Evolutionary conservation across 257 asterid genomes (phyloP), one percentile per base, ranked within the genome.

Genomic region (Fraxinus quadrangulata): DNA sequence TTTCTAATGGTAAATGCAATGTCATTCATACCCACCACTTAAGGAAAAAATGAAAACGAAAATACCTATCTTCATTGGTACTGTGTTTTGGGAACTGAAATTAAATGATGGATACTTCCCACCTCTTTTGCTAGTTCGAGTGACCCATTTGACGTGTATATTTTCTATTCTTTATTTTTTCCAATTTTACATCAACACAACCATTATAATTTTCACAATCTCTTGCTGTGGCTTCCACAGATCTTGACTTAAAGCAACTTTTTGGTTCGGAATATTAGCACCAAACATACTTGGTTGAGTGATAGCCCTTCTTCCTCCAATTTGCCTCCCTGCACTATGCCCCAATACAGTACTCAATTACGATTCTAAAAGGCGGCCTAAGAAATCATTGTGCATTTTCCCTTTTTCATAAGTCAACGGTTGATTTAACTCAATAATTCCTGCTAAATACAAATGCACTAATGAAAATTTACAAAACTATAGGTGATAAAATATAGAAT

Each of bases 401-500:
- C 56, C n/a, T 28, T 12, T 28, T 33, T 17, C 31, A 6, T 30
- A 1, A 21, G 75, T 80, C 8, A 8, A n/a, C 28, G 8, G 30
- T 63, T 75, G 33, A 49, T 28, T 47, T 24, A 61, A 40, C 47
- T 26, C 36, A 5, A 77, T 28, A 30, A 23, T 30, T 49, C 78
- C 61, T 33, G 72, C 71, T 24, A 80, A 80, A 40, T 65, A 19
- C 66, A 56, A 23, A 68, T 71, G 74, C 47, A 9, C 31, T n/a
- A 13, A 36, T 6, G 4, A 56, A 40, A 23, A 76, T 31, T n/a
- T 40, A 39, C 42, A 47, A 63, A 49, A 78, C 59, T 16, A 49
- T 16, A 45, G 37, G 76, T 17, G 66, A 56, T n/a, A 56, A 56
- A 17, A 73, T n/a, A 28, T 42, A 5, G 26, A 45, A 47, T 30